Percentiles rank a stretch among this genome's conserved stretches.
Evolutionary conservation across 225 moss, liverwort and hornwort genomes (phyloP).

Genomic region (Anthoceros angustus): DNA sequence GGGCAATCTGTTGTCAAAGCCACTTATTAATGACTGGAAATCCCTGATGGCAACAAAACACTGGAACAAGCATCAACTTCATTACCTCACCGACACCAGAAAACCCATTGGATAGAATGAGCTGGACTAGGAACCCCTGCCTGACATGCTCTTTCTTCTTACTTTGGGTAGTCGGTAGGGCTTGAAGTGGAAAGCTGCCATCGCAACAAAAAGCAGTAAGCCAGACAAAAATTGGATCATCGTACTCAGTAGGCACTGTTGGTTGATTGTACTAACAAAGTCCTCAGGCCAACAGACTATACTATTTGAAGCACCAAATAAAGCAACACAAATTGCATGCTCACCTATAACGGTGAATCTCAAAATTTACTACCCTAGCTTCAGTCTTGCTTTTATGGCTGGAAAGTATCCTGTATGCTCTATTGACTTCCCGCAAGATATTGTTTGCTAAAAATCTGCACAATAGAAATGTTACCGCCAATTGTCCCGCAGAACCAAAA

Average conservation of each 20-base stretch:
- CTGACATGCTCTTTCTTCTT: slow-evolving; percentile 23
- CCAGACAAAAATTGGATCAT: background rate
- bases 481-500: background rate
- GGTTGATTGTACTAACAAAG: background rate
- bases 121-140: slow-evolving; percentile 46
- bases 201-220: background rate
- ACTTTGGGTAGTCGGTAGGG: slow-evolving; percentile 41
- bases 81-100: slow-evolving; percentile 86
- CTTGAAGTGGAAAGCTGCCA: slow-evolving; percentile 42
- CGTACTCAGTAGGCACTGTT: background rate
- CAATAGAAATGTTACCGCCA: background rate
- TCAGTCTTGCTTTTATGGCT: background rate
- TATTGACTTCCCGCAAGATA: background rate
- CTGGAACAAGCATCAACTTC: background rate
- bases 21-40: too few relatives aligned
- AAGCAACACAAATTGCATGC: background rate
- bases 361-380: background rate
- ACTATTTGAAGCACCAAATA: background rate
- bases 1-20: slow-evolving; percentile 41
- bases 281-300: background rate
- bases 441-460: background rate
- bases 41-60: background rate
- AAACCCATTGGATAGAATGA: slow-evolving; percentile 35
- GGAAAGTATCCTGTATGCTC: background rate
- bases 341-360: background rate